Conservation (phyloP, 2,329 filamentous ascomycete genomes). For the Aspergillus ibericus region DNA sequence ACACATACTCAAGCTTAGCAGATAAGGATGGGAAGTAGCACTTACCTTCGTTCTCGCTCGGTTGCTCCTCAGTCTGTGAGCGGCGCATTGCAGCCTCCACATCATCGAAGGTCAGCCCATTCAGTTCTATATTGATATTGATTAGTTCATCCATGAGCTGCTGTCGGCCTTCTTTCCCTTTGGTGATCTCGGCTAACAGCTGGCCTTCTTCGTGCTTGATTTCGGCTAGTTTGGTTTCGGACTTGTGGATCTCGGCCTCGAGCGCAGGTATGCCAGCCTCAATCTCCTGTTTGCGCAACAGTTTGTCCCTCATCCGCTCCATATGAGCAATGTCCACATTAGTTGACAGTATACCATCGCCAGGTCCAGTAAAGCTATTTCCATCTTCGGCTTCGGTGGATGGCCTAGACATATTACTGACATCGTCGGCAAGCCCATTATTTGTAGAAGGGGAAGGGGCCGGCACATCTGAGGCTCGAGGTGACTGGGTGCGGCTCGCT, state of each 20-base stretch:
- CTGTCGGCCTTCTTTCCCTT: slow-evolving; percentile 44
- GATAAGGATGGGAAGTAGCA: not conserved
- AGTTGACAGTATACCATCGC: not conserved
- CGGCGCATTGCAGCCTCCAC: slow-evolving; percentile 39
- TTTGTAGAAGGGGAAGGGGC: slow-evolving; percentile 20
- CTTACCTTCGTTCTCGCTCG: slow-evolving; percentile 5
- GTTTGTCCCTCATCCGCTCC: slow-evolving; percentile 38
- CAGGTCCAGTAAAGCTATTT: not conserved
- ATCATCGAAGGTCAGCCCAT: slow-evolving; percentile 47
- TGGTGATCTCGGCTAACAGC: slow-evolving; percentile 48
- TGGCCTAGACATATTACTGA: not conserved
- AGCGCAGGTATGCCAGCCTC: slow-evolving; percentile 48
- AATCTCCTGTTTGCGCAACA: slow-evolving; percentile 50
- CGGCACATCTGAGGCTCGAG: slow-evolving; percentile 27
- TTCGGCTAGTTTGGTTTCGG: slow-evolving; percentile 33
- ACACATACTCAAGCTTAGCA: not conserved
- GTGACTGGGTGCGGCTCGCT: slow-evolving; percentile 39
- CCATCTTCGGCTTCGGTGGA: not conserved
- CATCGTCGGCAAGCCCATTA: slow-evolving; percentile 12
- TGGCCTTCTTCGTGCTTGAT: slow-evolving; percentile 39
- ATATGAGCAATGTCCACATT: slow-evolving; percentile 25
- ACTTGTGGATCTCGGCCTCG: slow-evolving; percentile 46
- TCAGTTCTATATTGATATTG: slow-evolving; percentile 49
- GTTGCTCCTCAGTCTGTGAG: slow-evolving; percentile 20
- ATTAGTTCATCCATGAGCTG: slow-evolving; percentile 52